These are phyloP conservation scores for Phaeotremella skinneri DNA, from an alignment of 768 basidiomycete species.

Conservation along the genomic window DNA sequence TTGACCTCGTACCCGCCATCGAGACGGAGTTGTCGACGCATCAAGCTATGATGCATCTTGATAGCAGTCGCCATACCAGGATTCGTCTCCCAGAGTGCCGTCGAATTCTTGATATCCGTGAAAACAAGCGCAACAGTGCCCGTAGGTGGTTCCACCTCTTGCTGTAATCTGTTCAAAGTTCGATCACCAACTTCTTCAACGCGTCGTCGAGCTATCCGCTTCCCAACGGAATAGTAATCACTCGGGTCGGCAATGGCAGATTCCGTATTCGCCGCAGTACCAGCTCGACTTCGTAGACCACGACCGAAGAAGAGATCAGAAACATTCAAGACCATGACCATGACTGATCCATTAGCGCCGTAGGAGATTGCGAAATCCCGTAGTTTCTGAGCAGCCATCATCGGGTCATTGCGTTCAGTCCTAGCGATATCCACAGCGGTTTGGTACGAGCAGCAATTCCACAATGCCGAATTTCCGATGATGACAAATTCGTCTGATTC, in stretches of 20 bases:
- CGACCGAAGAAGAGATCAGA: slow-evolving; percentile 64
- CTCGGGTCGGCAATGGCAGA: slow-evolving; percentile 56
- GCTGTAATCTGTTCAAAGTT: slow-evolving; percentile 58
- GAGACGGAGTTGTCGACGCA: slow-evolving; percentile 77
- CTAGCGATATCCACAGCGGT: slow-evolving; percentile 95
- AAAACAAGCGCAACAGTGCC: slow-evolving; percentile 92
- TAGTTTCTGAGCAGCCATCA: slow-evolving; percentile 93
- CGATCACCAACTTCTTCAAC: slow-evolving; percentile 51
- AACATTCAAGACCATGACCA: slow-evolving; percentile 95
- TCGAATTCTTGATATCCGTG: slow-evolving; percentile 97
- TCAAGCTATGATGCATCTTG: slow-evolving; percentile 78
- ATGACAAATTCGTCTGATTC: slow-evolving; percentile 94
- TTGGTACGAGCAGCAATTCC: slow-evolving; percentile 91
- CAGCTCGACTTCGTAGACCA: slow-evolving; percentile 52
- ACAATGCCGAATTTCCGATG: slow-evolving; percentile 85
- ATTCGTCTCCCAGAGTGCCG: slow-evolving; percentile 92
- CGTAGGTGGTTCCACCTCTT: slow-evolving; percentile 76
- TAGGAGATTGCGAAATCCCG: slow-evolving; percentile 96
- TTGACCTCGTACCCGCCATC: slow-evolving; percentile 99
- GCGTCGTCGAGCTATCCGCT: slow-evolving; percentile 37
- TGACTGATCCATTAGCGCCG: slow-evolving; percentile 85
- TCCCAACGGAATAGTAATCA: slow-evolving; percentile 26
- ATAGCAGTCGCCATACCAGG: slow-evolving; percentile 93
- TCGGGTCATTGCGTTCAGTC: slow-evolving; percentile 66
- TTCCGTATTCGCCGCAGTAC: slow-evolving; percentile 53